Conservation (phyloP, 2,329 filamentous ascomycete genomes). For the Teratosphaeria zuluensis region DNA sequence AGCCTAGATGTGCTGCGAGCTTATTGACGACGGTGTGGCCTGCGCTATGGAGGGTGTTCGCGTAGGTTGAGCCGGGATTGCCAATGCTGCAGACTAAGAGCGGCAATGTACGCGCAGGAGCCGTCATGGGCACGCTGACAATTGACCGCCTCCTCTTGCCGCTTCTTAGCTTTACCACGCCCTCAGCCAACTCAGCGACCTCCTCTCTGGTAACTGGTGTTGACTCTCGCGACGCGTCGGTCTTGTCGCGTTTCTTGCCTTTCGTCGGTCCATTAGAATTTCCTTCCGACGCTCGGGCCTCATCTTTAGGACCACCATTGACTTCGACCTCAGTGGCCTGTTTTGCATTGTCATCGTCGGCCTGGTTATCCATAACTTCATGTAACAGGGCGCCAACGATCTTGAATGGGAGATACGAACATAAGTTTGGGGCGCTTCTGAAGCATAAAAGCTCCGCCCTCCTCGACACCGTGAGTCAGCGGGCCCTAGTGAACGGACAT, state of each 20-base stretch:
- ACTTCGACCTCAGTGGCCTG: no score
- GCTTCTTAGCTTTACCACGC: background rate
- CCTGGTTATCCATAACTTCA: no score
- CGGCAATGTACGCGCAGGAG: conserved; percentile 23
- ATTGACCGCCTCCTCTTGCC: background rate
- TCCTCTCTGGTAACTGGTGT: background rate
- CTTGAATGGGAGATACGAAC: no score
- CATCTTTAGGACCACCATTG: background rate
- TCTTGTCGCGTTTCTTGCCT: background rate
- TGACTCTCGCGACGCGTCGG: background rate
- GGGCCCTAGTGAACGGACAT: no score
- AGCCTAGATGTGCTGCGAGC: conserved; percentile 42
- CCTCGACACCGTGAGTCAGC: no score
- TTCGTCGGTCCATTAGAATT: background rate
- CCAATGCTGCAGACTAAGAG: conserved; percentile 81
- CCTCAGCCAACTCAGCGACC: background rate
- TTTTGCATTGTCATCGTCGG: no score
- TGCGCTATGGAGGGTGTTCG: conserved; percentile 73
- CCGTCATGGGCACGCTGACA: conserved; percentile 13
- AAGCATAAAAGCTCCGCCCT: no score
- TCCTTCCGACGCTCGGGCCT: background rate
- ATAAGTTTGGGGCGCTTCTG: no score
- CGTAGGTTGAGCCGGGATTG: conserved; percentile 63
- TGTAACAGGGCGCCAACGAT: no score
- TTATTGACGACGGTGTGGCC: conserved; percentile 68